A percentile compares a stretch with the other conserved stretches of the same genome.
Evolutionary conservation across 2,329 filamentous ascomycete species (phyloP).

Genomic region (Balansia obtecta): DNA sequence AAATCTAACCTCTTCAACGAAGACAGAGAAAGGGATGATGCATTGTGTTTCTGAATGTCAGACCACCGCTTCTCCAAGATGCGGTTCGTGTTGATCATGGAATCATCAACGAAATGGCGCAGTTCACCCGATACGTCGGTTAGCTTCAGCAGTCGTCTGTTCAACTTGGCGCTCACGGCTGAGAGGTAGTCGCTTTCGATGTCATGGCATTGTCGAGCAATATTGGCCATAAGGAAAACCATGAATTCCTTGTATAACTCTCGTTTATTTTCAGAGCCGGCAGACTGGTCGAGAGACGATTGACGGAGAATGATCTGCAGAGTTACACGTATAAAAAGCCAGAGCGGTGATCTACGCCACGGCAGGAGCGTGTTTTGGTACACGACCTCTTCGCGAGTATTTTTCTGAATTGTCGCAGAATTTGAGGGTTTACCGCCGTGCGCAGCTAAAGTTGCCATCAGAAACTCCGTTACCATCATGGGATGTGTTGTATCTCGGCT

Average conservation of each 20-base stretch:
- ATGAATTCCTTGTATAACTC: slow-evolving; percentile 5
- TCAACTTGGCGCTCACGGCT: slow-evolving; percentile 29
- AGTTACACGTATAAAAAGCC: slow-evolving; percentile 41
- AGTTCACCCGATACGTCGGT: background rate
- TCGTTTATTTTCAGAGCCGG: slow-evolving; percentile 1
- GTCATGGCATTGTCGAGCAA: background rate
- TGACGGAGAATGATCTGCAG: slow-evolving; percentile 24
- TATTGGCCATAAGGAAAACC: slow-evolving; percentile 3
- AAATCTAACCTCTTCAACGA: slow-evolving; percentile 2
- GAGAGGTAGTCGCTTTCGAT: slow-evolving; percentile 17
- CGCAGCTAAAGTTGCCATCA: slow-evolving; percentile 24
- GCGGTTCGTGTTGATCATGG: slow-evolving; percentile 1
- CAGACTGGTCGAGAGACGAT: slow-evolving; percentile 1
- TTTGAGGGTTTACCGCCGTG: slow-evolving; percentile 18
- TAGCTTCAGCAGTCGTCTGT: slow-evolving; percentile 28
- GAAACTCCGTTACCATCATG: slow-evolving; percentile 35
- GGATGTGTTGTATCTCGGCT: slow-evolving; percentile 35
- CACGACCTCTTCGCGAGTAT: slow-evolving; percentile 41
- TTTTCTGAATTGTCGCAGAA: slow-evolving; percentile 29
- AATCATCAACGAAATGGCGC: background rate
- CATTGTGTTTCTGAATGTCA: slow-evolving; percentile 36
- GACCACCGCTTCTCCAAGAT: slow-evolving; percentile 5
- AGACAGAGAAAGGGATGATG: slow-evolving; percentile 26
- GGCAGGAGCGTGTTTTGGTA: slow-evolving; percentile 18
- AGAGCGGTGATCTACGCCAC: slow-evolving; percentile 41